Base-by-base conservation (phyloP, 331 rosid genomes). In the Prunus yedoensis region DNA sequence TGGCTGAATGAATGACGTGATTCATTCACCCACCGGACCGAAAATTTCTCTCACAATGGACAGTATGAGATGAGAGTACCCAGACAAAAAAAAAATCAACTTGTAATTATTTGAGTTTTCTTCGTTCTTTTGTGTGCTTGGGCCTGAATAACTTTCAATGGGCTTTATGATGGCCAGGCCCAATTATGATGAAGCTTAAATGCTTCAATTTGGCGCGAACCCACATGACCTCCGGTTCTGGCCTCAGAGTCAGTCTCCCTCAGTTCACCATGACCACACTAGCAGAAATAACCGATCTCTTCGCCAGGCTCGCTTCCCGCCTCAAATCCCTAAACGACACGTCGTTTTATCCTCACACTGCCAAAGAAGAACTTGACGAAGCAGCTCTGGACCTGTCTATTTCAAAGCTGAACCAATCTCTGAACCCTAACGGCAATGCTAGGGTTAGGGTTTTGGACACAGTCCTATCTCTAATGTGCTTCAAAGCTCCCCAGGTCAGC, bases 391-490 rank as follows among this genome's bases (percentile, higher is more conserved):
- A 60, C 32, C 75, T 69, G 56, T 80, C 85, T 7, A 74, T 84
- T 67, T 64, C 85, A 30, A 70, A 61, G 67, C 66, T 84, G 14
- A 84, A 64, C 75, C 70, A 25, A 20, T 80, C 85, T 57, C 82
- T 83, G 30, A 83, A 80, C 78, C 80, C n/a, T 74, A 28, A 65
- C 47, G 75, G 32, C 25, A 30, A 47, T 69, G 74, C 85, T 74
- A 74, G 83, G 78, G 78, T 84, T 74, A 74, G 80, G 85, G 78
- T 84, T 84, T 65, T 80, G 73, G 78, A 84, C 63, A 57, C 80
- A 2, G 85, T 68, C 35, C 80, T 84, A 27, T 84, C 88, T 74
- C 78, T 80, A 14, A 84, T 84, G 88, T 81, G 85, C 72, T 73
- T 84, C 80, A 74, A 70, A 51, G 80, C 80, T 1, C 88, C 88